These are phyloP conservation scores for Plasmodium falciparum DNA, from an alignment of 169 alveolate genomes.

Conservation along the genomic window DNA sequence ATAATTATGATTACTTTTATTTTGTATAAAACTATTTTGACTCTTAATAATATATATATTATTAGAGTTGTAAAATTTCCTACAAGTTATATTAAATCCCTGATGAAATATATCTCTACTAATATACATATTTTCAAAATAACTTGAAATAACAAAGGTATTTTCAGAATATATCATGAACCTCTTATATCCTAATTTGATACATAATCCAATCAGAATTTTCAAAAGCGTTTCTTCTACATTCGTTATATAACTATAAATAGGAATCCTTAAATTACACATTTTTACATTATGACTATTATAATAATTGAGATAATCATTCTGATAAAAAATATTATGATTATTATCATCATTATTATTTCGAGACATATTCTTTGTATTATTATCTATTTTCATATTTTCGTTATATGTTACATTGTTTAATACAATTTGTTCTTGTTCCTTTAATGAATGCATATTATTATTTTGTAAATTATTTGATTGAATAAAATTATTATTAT, in stretches of 20 bases:
- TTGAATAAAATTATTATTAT: neutral
- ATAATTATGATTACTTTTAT: no score
- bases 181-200: conserved; percentile 18
- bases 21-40: conserved; percentile 9
- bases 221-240: conserved; percentile 10
- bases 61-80: conserved; percentile 19
- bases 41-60: conserved; percentile 11
- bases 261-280: conserved; percentile 15
- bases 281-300: neutral
- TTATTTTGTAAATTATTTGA: conserved; percentile 19
- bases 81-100: conserved; percentile 12
- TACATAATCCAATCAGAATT: conserved; percentile 31
- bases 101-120: conserved; percentile 4
- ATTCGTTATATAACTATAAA: conserved; percentile 24
- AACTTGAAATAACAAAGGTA: neutral
- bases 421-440: neutral
- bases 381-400: neutral
- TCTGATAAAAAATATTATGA: neutral
- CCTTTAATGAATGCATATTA: neutral
- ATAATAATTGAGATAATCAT: no score
- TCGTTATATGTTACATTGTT: neutral
- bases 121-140: conserved; percentile 2
- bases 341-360: neutral
- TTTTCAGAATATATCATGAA: conserved; percentile 19
- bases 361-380: neutral